Percentiles rank a stretch among this genome's conserved stretches.
Conservation (phyloP, 768 basidiomycete genomes). For the Crucibulum laeve region DNA sequence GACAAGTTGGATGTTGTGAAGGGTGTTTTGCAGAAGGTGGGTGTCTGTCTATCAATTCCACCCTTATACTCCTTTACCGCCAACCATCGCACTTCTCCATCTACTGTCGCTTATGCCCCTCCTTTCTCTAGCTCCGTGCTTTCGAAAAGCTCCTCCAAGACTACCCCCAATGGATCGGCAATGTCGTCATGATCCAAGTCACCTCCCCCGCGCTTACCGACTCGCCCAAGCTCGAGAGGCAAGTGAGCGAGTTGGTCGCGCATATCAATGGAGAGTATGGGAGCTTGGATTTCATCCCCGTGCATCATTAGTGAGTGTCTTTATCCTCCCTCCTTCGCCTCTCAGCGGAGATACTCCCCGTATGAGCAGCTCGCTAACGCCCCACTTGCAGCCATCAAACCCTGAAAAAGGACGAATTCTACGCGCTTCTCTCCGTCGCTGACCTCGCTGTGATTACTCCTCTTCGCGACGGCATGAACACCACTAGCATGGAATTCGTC, state of each 20-base stretch:
- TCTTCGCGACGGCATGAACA: slow-evolving; percentile 98
- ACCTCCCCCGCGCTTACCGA: slow-evolving; percentile 92
- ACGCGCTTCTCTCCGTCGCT: slow-evolving; percentile 88
- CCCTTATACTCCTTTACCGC: slow-evolving; percentile 1
- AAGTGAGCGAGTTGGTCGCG: slow-evolving; percentile 90
- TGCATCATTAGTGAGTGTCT: slow-evolving; percentile 88
- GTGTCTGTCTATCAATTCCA: too few species aligned
- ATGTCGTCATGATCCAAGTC: slow-evolving; percentile 86
- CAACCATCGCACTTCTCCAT: background rate
- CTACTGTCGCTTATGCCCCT: slow-evolving; percentile 1
- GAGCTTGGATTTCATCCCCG: slow-evolving; percentile 90
- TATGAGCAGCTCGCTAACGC: too few species aligned
- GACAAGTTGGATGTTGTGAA: slow-evolving; percentile 99
- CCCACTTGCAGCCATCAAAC: slow-evolving; percentile 94
- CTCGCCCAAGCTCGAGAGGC: slow-evolving; percentile 88
- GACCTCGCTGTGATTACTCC: slow-evolving; percentile 95
- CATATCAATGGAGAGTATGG: slow-evolving; percentile 97
- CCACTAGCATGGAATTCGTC: slow-evolving; percentile 96
- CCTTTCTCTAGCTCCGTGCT: slow-evolving; percentile 67
- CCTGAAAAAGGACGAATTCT: slow-evolving; percentile 97
- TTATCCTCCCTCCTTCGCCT: background rate
- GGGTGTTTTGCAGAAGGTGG: slow-evolving; percentile 91
- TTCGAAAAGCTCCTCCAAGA: slow-evolving; percentile 92
- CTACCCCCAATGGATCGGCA: slow-evolving; percentile 94
- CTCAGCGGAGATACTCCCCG: background rate